phyloP scores from a whole-genome alignment of 2,329 filamentous ascomycete genomes.

The Chalaropsis thielavioides region DNA sequence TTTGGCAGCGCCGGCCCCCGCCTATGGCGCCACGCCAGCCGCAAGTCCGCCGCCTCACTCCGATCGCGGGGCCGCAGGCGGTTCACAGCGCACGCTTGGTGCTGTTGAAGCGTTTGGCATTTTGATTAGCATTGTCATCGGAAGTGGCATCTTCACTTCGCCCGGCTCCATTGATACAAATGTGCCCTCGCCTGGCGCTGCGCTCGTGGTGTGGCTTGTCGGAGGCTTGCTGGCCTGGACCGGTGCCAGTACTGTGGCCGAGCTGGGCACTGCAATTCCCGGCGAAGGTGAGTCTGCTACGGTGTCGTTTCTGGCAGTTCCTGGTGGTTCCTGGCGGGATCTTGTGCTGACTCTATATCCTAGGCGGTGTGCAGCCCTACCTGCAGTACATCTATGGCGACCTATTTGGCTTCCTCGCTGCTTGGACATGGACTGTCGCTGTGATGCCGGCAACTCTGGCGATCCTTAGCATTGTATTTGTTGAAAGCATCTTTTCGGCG shows the following conservation, averaged over 20 bases:
- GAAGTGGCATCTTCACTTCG: constrained; percentile 50
- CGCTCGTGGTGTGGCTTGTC: constrained; percentile 45
- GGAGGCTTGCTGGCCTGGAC: constrained; percentile 50
- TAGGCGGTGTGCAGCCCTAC: constrained; percentile 48
- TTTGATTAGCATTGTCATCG: constrained; percentile 48
- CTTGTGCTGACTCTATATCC: neutral
- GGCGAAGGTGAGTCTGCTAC: constrained; percentile 34
- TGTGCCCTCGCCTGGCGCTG: constrained; percentile 44
- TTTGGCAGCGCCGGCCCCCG: neutral
- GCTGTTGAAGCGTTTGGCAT: constrained; percentile 41
- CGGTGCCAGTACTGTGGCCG: constrained; percentile 46
- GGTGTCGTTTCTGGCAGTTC: too few relatives aligned
- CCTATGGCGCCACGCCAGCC: neutral
- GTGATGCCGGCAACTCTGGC: constrained; percentile 51
- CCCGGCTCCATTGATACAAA: constrained; percentile 49
- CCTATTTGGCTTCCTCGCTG: constrained; percentile 45
- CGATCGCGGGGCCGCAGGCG: neutral
- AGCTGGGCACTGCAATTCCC: constrained; percentile 48
- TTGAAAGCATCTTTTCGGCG: constrained; percentile 44
- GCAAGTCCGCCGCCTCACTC: neutral
- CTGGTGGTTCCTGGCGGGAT: too few relatives aligned
- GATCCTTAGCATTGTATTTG: constrained; percentile 49
- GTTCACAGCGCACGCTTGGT: constrained; percentile 28
- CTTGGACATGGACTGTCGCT: constrained; percentile 51
- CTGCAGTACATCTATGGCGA: constrained; percentile 47